Percentiles rank a stretch among this genome's conserved stretches.
Conservation (phyloP, 202 grass and related monocot genomes). For the Saccharum hybrid region DNA sequence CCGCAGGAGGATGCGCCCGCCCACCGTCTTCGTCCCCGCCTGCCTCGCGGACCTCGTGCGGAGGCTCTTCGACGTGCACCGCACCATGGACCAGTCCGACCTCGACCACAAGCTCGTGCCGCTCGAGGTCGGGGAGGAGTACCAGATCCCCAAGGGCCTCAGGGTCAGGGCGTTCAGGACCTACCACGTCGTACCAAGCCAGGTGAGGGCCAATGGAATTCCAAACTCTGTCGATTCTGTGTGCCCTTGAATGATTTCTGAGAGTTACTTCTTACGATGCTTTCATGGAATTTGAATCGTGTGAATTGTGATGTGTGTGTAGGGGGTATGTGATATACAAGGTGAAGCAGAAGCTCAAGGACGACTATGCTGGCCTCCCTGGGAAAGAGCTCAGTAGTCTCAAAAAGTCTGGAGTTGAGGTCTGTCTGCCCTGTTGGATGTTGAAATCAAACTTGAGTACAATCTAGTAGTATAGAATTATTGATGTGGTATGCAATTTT, state of each 20-base stretch:
- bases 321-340: slow-evolving; percentile 87
- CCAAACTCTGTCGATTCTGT: neutral
- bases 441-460: neutral
- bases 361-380: slow-evolving; percentile 64
- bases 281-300: neutral
- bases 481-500: slow-evolving; percentile 5
- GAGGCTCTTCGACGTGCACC: slow-evolving; percentile 76
- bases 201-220: slow-evolving; percentile 46
- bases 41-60: slow-evolving; percentile 72
- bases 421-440: slow-evolving; percentile 60
- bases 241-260: slow-evolving; percentile 25
- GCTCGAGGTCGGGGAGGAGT: slow-evolving; percentile 77
- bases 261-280: slow-evolving; percentile 44
- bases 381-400: slow-evolving; percentile 76
- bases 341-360: slow-evolving; percentile 89
- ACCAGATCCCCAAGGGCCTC: slow-evolving; percentile 75
- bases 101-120: slow-evolving; percentile 79
- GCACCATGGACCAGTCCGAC: slow-evolving; percentile 92
- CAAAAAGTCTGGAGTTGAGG: slow-evolving; percentile 80
- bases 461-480: slow-evolving; percentile 8
- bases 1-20: slow-evolving; percentile 64
- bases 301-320: neutral
- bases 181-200: slow-evolving; percentile 85
- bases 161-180: slow-evolving; percentile 94
- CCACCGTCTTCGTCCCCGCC: slow-evolving; percentile 87